A percentile compares a stretch with the other conserved stretches of the same genome.
These are phyloP conservation scores for Paramecium pentaurelia DNA, from an alignment of 73 alveolate species.

Conservation along the genomic window DNA sequence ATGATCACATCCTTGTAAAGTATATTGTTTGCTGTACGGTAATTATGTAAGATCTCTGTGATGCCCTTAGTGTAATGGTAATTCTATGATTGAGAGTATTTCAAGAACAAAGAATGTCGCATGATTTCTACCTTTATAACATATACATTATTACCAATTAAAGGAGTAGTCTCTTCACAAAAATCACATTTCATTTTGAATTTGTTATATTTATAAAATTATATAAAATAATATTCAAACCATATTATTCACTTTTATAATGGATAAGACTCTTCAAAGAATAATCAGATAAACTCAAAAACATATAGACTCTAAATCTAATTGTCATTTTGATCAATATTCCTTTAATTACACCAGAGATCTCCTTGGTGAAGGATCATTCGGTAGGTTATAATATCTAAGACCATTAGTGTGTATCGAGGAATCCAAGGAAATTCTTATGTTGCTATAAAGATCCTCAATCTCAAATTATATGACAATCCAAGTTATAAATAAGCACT, in stretches of 20 bases:
- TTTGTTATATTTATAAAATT: not conserved
- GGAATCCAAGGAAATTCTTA: not conserved
- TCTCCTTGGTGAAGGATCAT: not conserved
- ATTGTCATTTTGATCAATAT: not conserved
- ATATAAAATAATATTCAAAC: not conserved
- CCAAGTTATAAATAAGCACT: not conserved
- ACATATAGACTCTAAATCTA: not conserved
- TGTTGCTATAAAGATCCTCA: not conserved
- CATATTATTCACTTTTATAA: not conserved
- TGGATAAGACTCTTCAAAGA: not conserved
- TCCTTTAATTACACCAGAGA: not conserved
- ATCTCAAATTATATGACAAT: not conserved
- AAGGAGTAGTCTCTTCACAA: not conserved
- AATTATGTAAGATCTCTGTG: not conserved
- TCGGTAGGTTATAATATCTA: not conserved
- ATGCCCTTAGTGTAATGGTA: constrained; percentile 21
- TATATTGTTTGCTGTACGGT: not conserved
- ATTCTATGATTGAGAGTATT: constrained; percentile 25
- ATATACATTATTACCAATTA: not conserved
- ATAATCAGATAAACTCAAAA: not conserved
- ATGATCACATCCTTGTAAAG: not conserved
- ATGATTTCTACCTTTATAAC: not conserved
- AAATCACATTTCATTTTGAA: constrained; percentile 18
- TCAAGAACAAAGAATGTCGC: constrained; percentile 21
- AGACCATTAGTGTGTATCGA: not conserved